Base-by-base conservation (phyloP, 164 flowering plant species). In the Amborella trichopoda region DNA sequence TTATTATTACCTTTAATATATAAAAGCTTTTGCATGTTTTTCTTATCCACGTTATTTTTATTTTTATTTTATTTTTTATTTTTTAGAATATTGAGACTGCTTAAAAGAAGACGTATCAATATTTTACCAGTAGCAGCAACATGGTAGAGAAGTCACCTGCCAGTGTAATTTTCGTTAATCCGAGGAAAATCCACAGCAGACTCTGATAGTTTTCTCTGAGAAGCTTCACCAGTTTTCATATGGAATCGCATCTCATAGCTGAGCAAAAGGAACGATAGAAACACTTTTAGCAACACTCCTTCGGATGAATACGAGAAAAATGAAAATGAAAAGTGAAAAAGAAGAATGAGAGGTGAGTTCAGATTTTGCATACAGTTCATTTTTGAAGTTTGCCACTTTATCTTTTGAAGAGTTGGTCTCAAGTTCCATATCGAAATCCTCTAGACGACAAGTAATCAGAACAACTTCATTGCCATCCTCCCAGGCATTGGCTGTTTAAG, bases 401-500 rank as follows among this genome's bases (percentile, higher is more conserved):
- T 69, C 84, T 64, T 77, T 72, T 39, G 67, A 73, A 40, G 46
- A 3, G 53, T 86, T 94, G 50, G 46, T 70, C 63, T 75, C 75
- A 77, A 74, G 62, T 62, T 87, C 95, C 43, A 91, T 47, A 64
- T 84, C 78, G 14, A 75, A 86, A 58, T 84, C 84, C 56, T 82
- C 64, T 55, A 82, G 61, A 51, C 94, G 96, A 54, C 94, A 87
- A 39, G 95, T 78, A 53, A 84, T 67, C 49, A 91, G 51, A 58
- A 91, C 83, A 52, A 91, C 71, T 59, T 91, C 96, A 49, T 91
- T 88, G 20, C 62, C 96, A 49, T 87, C 96, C 63, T 91, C 99
- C 96, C 99, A 91, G 42, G 96, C 90, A 84, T 91, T 91, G 52
- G 95, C 96, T 91, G 57, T n/a, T n/a, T n/a, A n/a, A n/a, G n/a